These are phyloP conservation scores for Fusarium sp. DNA, from an alignment of 2,329 filamentous ascomycete genomes.

Conservation along the genomic window DNA sequence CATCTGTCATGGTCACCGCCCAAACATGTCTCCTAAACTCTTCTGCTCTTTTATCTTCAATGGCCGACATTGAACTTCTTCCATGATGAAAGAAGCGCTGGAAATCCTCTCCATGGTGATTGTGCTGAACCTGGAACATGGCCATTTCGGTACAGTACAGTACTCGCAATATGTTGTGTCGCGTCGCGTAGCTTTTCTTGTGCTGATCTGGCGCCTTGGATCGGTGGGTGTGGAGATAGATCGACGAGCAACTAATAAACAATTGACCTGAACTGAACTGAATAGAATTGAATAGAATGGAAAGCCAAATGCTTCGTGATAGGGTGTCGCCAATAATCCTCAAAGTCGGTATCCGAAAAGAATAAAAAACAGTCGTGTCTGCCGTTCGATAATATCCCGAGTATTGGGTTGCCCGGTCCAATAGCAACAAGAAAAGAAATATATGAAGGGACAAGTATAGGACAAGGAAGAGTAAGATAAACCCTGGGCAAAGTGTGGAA, in stretches of 20 bases:
- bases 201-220: neutral
- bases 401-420: slow-evolving; percentile 6
- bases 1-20: slow-evolving; percentile 46
- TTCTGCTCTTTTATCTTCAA: slow-evolving; percentile 44
- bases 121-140: slow-evolving; percentile 46
- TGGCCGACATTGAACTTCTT: slow-evolving; percentile 45
- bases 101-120: slow-evolving; percentile 45
- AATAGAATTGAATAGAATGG: neutral
- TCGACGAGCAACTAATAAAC: slow-evolving; percentile 4
- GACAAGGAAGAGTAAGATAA: slow-evolving; percentile 18
- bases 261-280: neutral
- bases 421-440: slow-evolving; percentile 6
- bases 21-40: slow-evolving; percentile 45
- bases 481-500: neutral
- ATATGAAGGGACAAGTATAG: slow-evolving; percentile 18
- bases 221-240: slow-evolving; percentile 23
- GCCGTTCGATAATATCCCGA: slow-evolving; percentile 12
- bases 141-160: neutral
- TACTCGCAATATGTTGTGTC: slow-evolving; percentile 1
- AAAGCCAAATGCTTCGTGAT: neutral
- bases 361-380: neutral
- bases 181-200: neutral
- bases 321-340: neutral
- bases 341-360: neutral
- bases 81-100: slow-evolving; percentile 44